phyloP scores from a whole-genome alignment of 2,329 filamentous ascomycete species.

The Trichophyton benhamiae region DNA sequence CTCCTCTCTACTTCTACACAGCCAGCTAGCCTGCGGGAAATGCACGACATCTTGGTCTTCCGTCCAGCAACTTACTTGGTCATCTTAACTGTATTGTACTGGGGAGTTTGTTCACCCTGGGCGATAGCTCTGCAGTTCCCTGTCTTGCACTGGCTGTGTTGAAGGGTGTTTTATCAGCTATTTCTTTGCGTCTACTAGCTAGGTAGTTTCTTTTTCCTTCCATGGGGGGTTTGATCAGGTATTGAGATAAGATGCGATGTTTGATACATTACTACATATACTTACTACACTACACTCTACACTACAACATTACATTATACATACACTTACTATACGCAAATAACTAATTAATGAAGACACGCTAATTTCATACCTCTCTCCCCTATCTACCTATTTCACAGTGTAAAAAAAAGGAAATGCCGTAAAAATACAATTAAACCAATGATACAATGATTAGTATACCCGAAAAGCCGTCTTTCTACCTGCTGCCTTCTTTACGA shows the following conservation, averaged over 20 bases:
- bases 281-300: no score
- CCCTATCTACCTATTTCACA: neutral
- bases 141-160: neutral
- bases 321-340: neutral
- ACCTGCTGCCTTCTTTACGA: no score
- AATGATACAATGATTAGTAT: no score
- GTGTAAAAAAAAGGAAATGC: no score
- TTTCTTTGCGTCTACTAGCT: neutral
- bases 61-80: constrained; percentile 16
- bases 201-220: neutral
- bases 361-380: neutral
- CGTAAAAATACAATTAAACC: no score
- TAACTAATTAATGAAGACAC: neutral
- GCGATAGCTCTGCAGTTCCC: neutral
- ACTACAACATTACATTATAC: neutral
- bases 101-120: constrained; percentile 1
- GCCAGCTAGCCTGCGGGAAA: neutral
- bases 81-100: constrained; percentile 29
- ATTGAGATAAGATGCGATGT: neutral
- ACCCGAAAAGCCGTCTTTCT: no score
- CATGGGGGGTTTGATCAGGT: neutral
- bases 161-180: neutral
- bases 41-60: neutral
- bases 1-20: neutral
- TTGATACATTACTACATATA: neutral